A percentile compares a stretch with the other conserved stretches of the same genome.
Conservation (phyloP, 1,139 yeast species). For the Debaryomyces coudertii region DNA sequence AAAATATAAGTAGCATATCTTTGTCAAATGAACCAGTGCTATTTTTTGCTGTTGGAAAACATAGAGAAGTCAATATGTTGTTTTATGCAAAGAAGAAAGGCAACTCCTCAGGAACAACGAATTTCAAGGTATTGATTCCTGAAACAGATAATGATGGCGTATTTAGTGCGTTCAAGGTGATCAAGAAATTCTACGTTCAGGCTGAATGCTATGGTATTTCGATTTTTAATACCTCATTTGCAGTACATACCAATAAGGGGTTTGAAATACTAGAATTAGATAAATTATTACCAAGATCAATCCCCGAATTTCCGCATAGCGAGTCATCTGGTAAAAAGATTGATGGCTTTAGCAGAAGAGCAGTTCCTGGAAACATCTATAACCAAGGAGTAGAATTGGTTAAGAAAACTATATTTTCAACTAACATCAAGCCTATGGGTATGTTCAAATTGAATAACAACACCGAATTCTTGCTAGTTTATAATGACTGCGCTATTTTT, state of each 20-base stretch:
- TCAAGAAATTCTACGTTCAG: constrained; percentile 50
- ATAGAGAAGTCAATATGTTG: constrained; percentile 61
- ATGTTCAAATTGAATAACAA: constrained; percentile 62
- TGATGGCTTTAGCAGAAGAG: constrained; percentile 37
- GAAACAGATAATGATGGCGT: constrained; percentile 52
- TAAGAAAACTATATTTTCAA: constrained; percentile 35
- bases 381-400: constrained; percentile 35
- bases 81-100: constrained; percentile 56
- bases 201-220: constrained; percentile 61
- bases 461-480: constrained; percentile 62
- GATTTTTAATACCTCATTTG: constrained; percentile 61
- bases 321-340: constrained; percentile 23
- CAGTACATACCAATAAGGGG: constrained; percentile 70
- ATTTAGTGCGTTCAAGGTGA: constrained; percentile 54
- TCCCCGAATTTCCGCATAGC: constrained; percentile 47
- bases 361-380: constrained; percentile 12
- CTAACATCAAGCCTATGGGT: constrained; percentile 57
- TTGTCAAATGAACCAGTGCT: constrained; percentile 44
- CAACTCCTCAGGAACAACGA: constrained; percentile 46
- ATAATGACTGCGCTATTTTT: constrained; percentile 73
- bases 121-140: constrained; percentile 56
- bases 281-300: constrained; percentile 56
- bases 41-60: constrained; percentile 64
- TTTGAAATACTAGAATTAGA: constrained; percentile 69
- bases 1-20: constrained; percentile 34